phyloP scores from a whole-genome alignment of 2,329 filamentous ascomycete species.

The Trichoderma polysporum region DNA sequence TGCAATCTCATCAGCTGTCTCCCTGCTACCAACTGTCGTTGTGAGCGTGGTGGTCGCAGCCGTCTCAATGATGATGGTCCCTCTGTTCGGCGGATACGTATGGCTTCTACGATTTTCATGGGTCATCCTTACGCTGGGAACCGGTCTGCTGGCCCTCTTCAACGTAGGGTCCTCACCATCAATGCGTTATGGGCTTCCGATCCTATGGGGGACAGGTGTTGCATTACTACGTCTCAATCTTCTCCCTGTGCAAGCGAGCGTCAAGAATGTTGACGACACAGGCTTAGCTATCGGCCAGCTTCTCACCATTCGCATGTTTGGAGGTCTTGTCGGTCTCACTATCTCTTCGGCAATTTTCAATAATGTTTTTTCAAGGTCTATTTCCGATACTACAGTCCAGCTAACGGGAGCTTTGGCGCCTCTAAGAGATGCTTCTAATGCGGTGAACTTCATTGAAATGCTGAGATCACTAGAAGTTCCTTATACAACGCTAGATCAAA shows the following conservation, averaged over 20 bases:
- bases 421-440: not conserved
- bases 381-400: not conserved
- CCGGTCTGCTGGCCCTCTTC: not conserved
- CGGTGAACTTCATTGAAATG: not conserved
- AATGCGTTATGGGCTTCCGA: not conserved
- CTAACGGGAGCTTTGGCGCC: not conserved
- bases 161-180: not conserved
- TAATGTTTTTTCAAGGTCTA: not conserved
- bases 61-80: not conserved
- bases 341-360: conserved; percentile 20
- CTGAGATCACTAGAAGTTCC: not conserved
- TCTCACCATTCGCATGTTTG: conserved; percentile 37
- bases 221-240: not conserved
- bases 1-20: not conserved
- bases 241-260: conserved; percentile 38
- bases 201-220: not conserved
- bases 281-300: conserved; percentile 37
- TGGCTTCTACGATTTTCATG: not conserved
- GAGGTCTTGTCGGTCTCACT: conserved; percentile 38
- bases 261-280: conserved; percentile 33
- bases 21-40: not conserved
- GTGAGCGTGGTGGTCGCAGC: not conserved
- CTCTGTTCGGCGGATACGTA: not conserved
- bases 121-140: not conserved
- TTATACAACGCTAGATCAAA: not conserved